A percentile compares a stretch with the other conserved stretches of the same genome.
phyloP scores from a whole-genome alignment of 257 asterid species.

The Cynanchum wilfordii region DNA sequence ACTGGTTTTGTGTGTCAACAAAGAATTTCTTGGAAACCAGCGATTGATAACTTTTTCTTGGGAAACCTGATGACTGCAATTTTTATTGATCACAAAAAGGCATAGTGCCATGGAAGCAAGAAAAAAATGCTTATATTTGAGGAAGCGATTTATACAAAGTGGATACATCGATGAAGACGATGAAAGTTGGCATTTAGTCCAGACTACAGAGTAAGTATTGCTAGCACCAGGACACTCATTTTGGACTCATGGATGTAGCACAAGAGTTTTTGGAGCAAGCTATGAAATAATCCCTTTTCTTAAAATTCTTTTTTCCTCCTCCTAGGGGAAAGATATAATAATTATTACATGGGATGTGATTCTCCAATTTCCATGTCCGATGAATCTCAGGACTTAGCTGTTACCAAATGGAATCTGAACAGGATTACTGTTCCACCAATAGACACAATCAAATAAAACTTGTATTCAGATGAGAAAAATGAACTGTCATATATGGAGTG shows the following conservation, averaged over 20 bases:
- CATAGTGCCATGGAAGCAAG: background rate
- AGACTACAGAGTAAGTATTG: background rate
- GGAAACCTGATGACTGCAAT: background rate
- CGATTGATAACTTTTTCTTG: background rate
- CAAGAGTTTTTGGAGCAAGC: background rate
- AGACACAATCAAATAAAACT: background rate
- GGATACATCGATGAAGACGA: slow-evolving; percentile 22
- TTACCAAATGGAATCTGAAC: background rate
- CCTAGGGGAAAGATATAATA: too few species aligned
- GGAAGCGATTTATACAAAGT: slow-evolving; percentile 10
- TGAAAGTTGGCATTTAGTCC: background rate
- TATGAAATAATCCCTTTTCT: background rate
- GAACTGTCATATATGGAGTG: background rate
- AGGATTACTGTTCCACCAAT: background rate
- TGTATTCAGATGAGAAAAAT: background rate
- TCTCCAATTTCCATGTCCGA: background rate
- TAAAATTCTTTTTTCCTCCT: too few species aligned
- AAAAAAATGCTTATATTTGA: slow-evolving; percentile 1
- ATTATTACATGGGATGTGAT: background rate
- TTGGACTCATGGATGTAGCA: background rate
- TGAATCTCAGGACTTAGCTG: background rate
- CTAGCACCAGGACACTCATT: background rate
- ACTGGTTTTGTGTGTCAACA: background rate
- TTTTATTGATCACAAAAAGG: background rate
- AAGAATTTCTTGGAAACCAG: background rate